Conservation (phyloP, 768 basidiomycete genomes). For the Auriscalpium microsporum region DNA sequence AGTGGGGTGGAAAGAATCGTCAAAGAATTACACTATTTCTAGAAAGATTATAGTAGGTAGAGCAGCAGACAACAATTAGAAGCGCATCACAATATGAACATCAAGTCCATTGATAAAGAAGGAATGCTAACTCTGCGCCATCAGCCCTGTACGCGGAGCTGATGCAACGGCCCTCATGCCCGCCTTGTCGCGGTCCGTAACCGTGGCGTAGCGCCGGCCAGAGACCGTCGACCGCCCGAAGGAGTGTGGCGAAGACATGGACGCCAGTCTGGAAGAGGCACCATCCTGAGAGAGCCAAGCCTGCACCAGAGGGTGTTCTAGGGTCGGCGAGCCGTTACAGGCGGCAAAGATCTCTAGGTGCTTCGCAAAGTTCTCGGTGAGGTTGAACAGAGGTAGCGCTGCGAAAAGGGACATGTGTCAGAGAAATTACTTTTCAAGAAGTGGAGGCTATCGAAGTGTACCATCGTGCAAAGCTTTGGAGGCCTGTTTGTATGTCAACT, state of each 20-base stretch:
- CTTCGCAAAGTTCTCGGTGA: slow-evolving; percentile 36
- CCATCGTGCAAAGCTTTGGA: slow-evolving; percentile 35
- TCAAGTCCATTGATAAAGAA: too few species aligned
- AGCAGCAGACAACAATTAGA: too few species aligned
- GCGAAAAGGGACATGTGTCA: neutral
- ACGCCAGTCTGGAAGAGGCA: neutral
- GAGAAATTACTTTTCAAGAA: neutral
- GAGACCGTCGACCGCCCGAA: neutral
- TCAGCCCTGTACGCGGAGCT: neutral
- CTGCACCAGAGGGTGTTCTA: neutral
- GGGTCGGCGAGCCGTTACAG: neutral
- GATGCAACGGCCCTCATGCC: neutral
- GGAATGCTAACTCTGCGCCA: neutral
- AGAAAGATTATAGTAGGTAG: too few species aligned
- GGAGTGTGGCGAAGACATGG: neutral
- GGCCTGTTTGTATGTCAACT: slow-evolving; percentile 32
- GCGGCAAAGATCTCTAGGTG: slow-evolving; percentile 37
- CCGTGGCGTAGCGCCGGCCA: neutral
- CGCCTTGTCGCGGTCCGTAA: neutral
- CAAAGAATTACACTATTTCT: too few species aligned
- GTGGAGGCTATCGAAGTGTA: slow-evolving; percentile 9
- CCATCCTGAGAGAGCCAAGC: neutral
- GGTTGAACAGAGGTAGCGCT: slow-evolving; percentile 50
- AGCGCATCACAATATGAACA: too few species aligned
- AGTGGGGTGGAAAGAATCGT: too few species aligned